phyloP scores from a whole-genome alignment of 345 rosid genomes.

The Gossypium herbaceum region DNA sequence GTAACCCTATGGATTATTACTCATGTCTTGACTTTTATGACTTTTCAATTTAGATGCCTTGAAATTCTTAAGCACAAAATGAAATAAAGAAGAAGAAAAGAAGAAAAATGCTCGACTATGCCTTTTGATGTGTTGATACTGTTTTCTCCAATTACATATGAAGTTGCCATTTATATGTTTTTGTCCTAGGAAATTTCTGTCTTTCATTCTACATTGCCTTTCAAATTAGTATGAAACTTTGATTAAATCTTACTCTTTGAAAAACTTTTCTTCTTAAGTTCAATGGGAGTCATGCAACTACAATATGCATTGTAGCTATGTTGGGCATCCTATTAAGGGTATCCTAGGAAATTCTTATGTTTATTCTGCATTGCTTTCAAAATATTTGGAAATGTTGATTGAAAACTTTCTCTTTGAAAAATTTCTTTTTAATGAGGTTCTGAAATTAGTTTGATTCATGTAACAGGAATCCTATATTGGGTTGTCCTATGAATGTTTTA shows the following conservation, averaged over 20 bases:
- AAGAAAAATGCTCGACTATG: not conserved
- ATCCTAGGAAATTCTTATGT: not conserved
- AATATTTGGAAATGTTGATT: not conserved
- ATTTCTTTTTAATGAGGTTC: not conserved
- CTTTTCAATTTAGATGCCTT: no score
- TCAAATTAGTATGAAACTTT: not conserved
- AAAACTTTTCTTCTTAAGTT: not conserved
- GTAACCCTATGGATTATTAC: no score
- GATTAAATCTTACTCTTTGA: not conserved
- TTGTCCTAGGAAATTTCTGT: not conserved
- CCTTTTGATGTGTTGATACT: not conserved
- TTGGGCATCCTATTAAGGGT: not conserved
- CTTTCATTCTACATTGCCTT: not conserved
- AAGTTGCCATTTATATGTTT: not conserved
- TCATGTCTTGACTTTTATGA: no score
- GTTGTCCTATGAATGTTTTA: not conserved
- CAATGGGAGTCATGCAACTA: not conserved
- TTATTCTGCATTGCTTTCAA: not conserved
- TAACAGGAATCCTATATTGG: not conserved
- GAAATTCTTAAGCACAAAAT: no score
- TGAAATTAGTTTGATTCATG: not conserved
- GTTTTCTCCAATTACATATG: not conserved
- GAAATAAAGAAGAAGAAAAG: not conserved
- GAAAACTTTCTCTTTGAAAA: not conserved
- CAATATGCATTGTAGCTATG: not conserved